phyloP scores from a whole-genome alignment of 352 stramenopile genomes.

The Phytophthora sp. region DNA sequence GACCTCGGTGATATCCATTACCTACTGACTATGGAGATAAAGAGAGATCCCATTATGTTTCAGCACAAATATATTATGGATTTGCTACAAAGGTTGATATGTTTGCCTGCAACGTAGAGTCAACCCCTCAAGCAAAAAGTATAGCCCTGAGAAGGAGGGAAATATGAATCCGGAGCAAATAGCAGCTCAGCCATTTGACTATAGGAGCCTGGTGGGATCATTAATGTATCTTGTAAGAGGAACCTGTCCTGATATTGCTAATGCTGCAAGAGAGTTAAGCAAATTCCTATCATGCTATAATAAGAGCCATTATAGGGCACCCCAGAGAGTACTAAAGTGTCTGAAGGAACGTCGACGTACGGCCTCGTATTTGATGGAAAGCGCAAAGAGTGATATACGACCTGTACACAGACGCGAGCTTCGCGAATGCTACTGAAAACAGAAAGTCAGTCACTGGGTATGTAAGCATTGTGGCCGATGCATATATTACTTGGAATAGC shows the following conservation, averaged over 20 bases:
- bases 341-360: slow-evolving; percentile 3
- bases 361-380: slow-evolving; percentile 15
- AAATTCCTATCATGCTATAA: too few relatives aligned
- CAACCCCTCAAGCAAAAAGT: too few relatives aligned
- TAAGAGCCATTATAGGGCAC: too few relatives aligned
- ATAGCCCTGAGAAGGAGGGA: too few relatives aligned
- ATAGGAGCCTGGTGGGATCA: slow-evolving; percentile 6
- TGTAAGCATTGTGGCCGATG: slow-evolving; percentile 12
- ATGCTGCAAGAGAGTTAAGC: too few relatives aligned
- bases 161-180: slow-evolving; percentile 4
- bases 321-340: too few relatives aligned
- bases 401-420: slow-evolving; percentile 17
- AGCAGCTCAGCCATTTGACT: slow-evolving; percentile 8
- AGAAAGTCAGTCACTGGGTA: slow-evolving; percentile 11
- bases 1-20: slow-evolving; percentile 1
- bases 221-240: not conserved
- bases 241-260: too few relatives aligned
- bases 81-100: slow-evolving; percentile 11
- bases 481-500: slow-evolving; percentile 17
- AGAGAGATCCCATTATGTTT: slow-evolving; percentile 11
- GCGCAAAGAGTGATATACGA: slow-evolving; percentile 4
- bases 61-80: slow-evolving; percentile 14
- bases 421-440: slow-evolving; percentile 20
- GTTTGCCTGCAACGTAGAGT: not conserved
- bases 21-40: not conserved